Evolutionary conservation across 495 filamentous ascomycete genomes (phyloP).

Genomic region (Articulospora tetracladia): DNA sequence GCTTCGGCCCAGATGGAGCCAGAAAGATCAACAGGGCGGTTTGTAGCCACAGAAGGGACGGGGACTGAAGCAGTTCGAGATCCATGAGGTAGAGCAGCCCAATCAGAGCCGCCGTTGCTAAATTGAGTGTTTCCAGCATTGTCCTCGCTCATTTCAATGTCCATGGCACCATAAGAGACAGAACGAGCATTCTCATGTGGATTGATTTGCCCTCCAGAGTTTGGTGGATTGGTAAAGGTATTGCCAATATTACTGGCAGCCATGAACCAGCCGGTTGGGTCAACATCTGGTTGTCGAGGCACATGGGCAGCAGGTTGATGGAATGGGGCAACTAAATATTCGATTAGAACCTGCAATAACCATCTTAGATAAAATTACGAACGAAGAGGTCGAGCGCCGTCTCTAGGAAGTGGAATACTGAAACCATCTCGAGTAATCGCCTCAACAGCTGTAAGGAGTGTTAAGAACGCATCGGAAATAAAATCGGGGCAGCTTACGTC

Average conservation of each 20-base stretch:
- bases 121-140: not conserved
- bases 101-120: not conserved
- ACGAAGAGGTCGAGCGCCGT: not conserved
- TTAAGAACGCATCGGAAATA: not conserved
- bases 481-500: not conserved
- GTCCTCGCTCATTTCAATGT: not conserved
- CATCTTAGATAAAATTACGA: not conserved
- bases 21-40: not conserved
- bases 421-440: conserved; percentile 1
- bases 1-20: not conserved
- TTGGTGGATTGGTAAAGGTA: not conserved
- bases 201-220: too few relatives aligned
- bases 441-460: not conserved
- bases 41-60: not conserved
- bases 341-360: not conserved
- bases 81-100: too few relatives aligned
- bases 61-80: not conserved
- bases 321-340: not conserved
- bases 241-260: not conserved
- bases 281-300: not conserved
- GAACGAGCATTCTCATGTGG: not conserved
- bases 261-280: not conserved
- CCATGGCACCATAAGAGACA: not conserved
- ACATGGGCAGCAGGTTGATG: not conserved
- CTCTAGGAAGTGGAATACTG: not conserved